Evolutionary conservation across 352 stramenopile genomes (phyloP), one percentile per base, ranked within the genome.

Genomic region (Blastocystis sp.): DNA sequence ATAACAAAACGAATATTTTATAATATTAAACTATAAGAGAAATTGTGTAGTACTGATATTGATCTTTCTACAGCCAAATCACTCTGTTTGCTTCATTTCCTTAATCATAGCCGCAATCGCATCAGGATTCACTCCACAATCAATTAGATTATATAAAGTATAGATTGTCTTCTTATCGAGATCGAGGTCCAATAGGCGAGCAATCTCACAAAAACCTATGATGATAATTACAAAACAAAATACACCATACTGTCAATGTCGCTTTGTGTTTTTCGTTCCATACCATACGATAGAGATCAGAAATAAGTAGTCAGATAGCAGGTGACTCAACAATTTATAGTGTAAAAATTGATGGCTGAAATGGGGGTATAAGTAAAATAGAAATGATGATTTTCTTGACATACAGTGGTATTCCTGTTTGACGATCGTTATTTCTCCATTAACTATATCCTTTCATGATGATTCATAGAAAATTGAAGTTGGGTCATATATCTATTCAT

Each of bases 111-210:
- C 53, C 1, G 54, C 73, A 47, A 85, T 39, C 16, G 73, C 50
- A 69, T 85, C 73, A 7, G 73, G 73, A 68, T 85, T 85, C n/a
- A 85, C 73, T 47, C 73, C 73, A 66, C 73, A 68, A 45, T 85
- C 73, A 50, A 85, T 65, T 18, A 85, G 50, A 45, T 85, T 85
- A 65, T 85, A 85, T 18, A 85, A 26, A 45, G 55, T 39, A 3
- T 45, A 4, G 13, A 85, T 30, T n/a, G 73, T 85, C 30, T 85
- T 62, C 39, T 69, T 62, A 65, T 85, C 73, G 53, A 85, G 16
- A 16, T 85, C n/a, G 16, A 85, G 73, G 68, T 85, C 73, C 2
- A 85, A 26, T 26, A 85, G 16, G 24, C 24, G n/a, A 11, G 73
- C 73, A 47, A 85, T 53, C 39, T 85, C 43, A 30, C 43, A 54